Evolutionary conservation across 2,329 filamentous ascomycete genomes (phyloP), one percentile per base, ranked within the genome.

Genomic region (Diaporthe vexans): DNA sequence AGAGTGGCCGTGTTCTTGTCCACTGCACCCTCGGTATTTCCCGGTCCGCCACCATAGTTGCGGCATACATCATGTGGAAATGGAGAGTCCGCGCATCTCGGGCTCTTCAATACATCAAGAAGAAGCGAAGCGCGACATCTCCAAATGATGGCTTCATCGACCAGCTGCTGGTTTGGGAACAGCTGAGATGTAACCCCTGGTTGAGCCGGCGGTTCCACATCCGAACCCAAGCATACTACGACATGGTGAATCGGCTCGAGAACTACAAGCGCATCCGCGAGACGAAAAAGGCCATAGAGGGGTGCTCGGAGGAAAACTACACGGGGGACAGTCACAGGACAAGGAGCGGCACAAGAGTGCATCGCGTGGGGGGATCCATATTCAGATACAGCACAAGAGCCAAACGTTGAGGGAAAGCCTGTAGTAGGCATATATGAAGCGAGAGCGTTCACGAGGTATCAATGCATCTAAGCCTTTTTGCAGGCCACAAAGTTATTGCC

Each of bases 401-500:
- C n/a, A 52, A 21, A 17, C 29, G n/a, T 2, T 52, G 4, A 67
- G 52, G n/a, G 13, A 10, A 19, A 7, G 9, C 29, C 29, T 15
- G 46, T 19, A 21, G 10, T 1, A 9, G 46, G 26, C 21, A 10
- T 21, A 4, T 4, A 13, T 8, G 63, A 7, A 26, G 1, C 1
- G 4, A 21, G 13, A 52, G 61, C 29, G 24, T 52, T 33, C 7
- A 4, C 10, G 13, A n/a, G 21, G 35, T 26, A 67, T 48, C 33
- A 67, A 52, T 40, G 35, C 24, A 56, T n/a, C 51, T 68, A 74
- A 11, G 19, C 59, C 73, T 76, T 74, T 15, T 61, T 75, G 78
- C 91, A 93, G n/a, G 83, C 86, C 74, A 93, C 89, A 82, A 93
- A 93, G 80, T 88, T 83, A 79, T 92, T 89, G 6, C 89, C 89